Percentiles rank a stretch among this genome's conserved stretches.
Conservation (phyloP, 2,329 filamentous ascomycete species). For the Sclerotinia subarctica region DNA sequence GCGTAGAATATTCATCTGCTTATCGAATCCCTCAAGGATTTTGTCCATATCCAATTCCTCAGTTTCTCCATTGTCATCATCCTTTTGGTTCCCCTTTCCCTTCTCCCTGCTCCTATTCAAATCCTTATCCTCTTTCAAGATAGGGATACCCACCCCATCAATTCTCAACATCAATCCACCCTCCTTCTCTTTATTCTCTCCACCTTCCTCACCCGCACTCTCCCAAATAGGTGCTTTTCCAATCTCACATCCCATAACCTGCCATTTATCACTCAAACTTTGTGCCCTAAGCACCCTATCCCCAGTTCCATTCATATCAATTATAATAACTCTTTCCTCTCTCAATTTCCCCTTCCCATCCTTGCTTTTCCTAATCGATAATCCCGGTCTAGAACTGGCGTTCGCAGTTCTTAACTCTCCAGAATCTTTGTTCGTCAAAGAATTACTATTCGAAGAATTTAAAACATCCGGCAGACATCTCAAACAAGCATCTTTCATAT, state of each 20-base stretch:
- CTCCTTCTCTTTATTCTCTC: constrained; percentile 24
- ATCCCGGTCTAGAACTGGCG: not conserved
- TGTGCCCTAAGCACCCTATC: constrained; percentile 64
- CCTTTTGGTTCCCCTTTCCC: constrained; percentile 16
- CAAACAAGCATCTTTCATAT: constrained; percentile 64
- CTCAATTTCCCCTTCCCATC: constrained; percentile 12
- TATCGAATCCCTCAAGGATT: constrained; percentile 56
- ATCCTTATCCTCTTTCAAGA: not conserved
- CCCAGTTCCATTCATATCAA: constrained; percentile 50
- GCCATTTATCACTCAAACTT: constrained; percentile 73
- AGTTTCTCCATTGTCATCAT: constrained; percentile 14
- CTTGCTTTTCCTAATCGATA: constrained; percentile 14
- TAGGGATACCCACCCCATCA: constrained; percentile 47
- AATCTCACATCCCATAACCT: constrained; percentile 54
- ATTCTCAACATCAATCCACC: constrained; percentile 56
- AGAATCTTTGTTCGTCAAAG: not conserved
- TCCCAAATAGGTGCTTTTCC: constrained; percentile 61
- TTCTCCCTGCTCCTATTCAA: constrained; percentile 15
- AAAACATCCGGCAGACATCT: constrained; percentile 11
- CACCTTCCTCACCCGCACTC: constrained; percentile 43
- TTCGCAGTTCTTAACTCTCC: not conserved
- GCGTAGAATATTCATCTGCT: constrained; percentile 53
- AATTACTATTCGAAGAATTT: not conserved
- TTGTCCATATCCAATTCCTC: constrained; percentile 48
- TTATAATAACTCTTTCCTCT: constrained; percentile 48